phyloP scores from a whole-genome alignment of 2,329 filamentous ascomycete species.

The Bipolaris sorokiniana region DNA sequence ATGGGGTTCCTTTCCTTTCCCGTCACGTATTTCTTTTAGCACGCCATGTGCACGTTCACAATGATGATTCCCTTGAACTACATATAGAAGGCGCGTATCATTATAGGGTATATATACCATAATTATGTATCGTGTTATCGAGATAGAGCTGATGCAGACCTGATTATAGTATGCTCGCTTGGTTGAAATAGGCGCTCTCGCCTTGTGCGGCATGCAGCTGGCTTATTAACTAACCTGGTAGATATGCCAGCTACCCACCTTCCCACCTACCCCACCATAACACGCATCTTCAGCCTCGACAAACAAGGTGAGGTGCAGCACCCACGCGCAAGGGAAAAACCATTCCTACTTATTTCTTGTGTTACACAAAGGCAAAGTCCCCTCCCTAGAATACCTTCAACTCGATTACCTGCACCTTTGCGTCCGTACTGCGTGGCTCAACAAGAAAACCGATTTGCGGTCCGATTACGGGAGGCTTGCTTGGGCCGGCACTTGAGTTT shows the following conservation, averaged over 20 bases:
- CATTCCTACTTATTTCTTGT: not conserved
- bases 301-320: not conserved
- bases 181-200: not conserved
- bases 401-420: not conserved
- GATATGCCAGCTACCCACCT: not conserved
- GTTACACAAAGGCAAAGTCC: not conserved
- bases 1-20: not conserved
- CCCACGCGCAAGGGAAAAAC: not conserved
- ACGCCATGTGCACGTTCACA: not conserved
- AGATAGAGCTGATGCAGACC: not conserved
- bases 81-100: not conserved
- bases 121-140: not conserved
- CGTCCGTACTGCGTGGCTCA: not conserved
- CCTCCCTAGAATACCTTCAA: not conserved
- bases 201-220: not conserved
- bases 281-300: conserved; percentile 3
- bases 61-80: not conserved
- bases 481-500: not conserved
- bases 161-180: not conserved
- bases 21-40: not conserved
- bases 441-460: not conserved
- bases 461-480: not conserved
- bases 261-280: conserved; percentile 4
- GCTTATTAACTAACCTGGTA: not conserved
- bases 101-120: not conserved